A percentile compares a stretch with the other conserved stretches of the same genome.
Conservation (phyloP, 2,329 filamentous ascomycete genomes). For the Verticillium nonalfalfae region DNA sequence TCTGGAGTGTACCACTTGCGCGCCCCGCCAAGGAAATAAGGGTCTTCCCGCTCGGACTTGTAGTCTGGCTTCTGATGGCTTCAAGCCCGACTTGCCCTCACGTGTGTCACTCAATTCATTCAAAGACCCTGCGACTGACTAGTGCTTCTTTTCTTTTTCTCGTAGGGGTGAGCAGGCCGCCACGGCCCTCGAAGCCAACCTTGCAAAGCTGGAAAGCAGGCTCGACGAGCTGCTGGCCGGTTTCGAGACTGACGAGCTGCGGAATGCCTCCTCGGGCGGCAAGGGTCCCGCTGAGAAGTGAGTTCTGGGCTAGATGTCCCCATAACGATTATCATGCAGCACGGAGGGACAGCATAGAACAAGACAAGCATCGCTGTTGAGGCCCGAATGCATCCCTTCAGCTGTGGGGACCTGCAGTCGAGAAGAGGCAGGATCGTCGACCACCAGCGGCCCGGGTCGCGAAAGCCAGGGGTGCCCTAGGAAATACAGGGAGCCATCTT, state of each 20-base stretch:
- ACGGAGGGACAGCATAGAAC: background rate
- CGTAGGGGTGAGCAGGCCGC: conserved; percentile 49
- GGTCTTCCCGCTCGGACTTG: background rate
- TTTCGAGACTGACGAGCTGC: conserved; percentile 26
- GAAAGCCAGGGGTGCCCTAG: background rate
- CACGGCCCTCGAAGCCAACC: conserved; percentile 43
- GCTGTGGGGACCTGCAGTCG: background rate
- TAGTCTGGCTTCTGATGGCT: background rate
- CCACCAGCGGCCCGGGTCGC: background rate
- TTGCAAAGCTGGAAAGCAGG: conserved; percentile 45
- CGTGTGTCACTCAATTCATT: background rate
- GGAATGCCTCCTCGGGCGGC: background rate
- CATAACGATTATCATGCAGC: no score
- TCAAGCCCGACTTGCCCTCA: background rate
- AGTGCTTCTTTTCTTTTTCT: background rate
- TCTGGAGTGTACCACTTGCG: background rate
- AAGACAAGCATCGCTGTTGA: background rate
- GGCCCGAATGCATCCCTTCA: no score
- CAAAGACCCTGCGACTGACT: background rate
- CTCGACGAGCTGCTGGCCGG: conserved; percentile 48
- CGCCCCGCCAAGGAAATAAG: background rate
- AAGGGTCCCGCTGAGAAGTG: background rate
- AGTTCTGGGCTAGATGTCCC: background rate
- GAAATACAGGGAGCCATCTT: background rate
- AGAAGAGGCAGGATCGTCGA: background rate